phyloP scores from a whole-genome alignment of 495 filamentous ascomycete genomes.

The Aspergillus biplanus region DNA sequence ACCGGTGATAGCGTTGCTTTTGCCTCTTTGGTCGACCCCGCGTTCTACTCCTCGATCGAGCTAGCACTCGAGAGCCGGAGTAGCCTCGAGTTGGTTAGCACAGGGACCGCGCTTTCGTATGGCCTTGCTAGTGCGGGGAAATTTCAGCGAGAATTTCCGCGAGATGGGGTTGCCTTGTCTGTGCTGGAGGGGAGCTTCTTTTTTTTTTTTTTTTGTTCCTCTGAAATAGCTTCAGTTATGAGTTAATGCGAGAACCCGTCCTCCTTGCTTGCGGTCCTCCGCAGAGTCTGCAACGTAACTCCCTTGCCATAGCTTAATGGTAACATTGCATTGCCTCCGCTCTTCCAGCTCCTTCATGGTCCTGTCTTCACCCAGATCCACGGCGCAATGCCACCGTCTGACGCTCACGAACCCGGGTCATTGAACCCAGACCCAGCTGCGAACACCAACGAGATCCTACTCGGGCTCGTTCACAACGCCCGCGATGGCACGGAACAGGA shows the following conservation, averaged over 20 bases:
- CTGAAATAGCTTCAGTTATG: too few species aligned
- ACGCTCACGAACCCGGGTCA: background rate
- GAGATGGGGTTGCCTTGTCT: background rate
- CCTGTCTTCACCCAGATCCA: background rate
- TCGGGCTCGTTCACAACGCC: slow-evolving; percentile 11
- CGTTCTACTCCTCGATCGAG: too few species aligned
- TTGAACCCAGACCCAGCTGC: background rate
- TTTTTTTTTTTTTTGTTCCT: too few species aligned
- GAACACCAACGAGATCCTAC: background rate
- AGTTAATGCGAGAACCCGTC: background rate
- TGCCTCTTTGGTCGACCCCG: too few species aligned
- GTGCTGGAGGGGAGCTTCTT: too few species aligned
- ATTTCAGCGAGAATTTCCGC: slow-evolving; percentile 11
- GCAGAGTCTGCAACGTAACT: background rate
- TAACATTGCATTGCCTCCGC: background rate
- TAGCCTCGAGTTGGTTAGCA: too few species aligned
- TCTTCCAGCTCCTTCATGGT: background rate
- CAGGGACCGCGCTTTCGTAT: background rate
- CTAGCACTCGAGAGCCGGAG: too few species aligned
- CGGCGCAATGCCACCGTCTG: background rate
- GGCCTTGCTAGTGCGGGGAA: background rate
- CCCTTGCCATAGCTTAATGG: background rate
- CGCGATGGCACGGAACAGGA: slow-evolving; percentile 15
- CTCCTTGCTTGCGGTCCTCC: background rate
- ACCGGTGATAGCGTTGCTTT: too few species aligned